Base-by-base conservation (phyloP, 306 rosid genomes). In the Cucumis sativus region DNA sequence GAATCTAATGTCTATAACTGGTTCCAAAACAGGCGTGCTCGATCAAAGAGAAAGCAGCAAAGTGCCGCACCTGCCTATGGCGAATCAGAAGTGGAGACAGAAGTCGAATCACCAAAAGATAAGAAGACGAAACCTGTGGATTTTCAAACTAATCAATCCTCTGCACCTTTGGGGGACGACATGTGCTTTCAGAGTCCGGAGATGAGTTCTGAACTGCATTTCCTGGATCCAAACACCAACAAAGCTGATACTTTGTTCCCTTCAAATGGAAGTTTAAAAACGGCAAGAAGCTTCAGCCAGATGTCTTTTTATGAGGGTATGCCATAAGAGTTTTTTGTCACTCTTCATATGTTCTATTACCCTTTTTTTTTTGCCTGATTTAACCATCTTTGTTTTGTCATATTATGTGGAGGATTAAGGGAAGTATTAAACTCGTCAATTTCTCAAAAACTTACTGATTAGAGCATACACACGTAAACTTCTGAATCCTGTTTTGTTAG, bases 21-120 rank as follows among this genome's bases (percentile, higher is more conserved):
- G 99, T 92, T 95, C 85, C 99, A 95, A 85, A 95, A 95, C 57
- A 87, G 97, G 88, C 97, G 99, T 23, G 97, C 97, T 77, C 79
- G 99, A 59, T 95, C 97, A 4, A 93, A 95, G 56, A 87, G 99
- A 83, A 95, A 90, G 69, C 91, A 90, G 68, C 97, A 90, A 62
- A 91, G 85, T 77, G 75, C 84, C 43, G 61, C 87, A 25, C 78
- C 91, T 40, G 78, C 68, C 74, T 81, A 84, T 79, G 85, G 82
- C 52, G 99, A 95, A 86, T 90, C 97, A 39, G 97, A 95, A 82
- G 88, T 87, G 64, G 98, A 93, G 79, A 86, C 97, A 11, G 96
- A 94, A 62, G 92, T 84, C 33, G 96, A 95, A 60, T 95, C 95
- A 4, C 88, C 97, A 1, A 95, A 95, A 82, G 99, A 95, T 78